phyloP scores from a whole-genome alignment of 1,284 basidiomycete genomes.

The Marasmius sp. region DNA sequence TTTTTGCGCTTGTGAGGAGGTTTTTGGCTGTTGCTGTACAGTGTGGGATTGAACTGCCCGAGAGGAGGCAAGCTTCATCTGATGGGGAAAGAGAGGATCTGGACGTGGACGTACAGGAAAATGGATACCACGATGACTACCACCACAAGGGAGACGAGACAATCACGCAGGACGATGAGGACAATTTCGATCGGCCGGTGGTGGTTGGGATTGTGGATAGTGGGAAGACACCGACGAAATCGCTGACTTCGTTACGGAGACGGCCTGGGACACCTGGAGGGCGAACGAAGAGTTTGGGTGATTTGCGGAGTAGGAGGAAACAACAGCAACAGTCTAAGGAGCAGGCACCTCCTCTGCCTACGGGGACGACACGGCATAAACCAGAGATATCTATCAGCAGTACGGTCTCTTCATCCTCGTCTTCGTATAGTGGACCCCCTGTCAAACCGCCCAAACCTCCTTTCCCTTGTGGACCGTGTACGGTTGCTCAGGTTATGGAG shows the following conservation, averaged over 20 bases:
- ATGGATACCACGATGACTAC: no score
- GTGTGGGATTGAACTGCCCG: constrained; percentile 77
- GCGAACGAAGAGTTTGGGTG: constrained; percentile 47
- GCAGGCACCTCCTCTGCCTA: constrained; percentile 30
- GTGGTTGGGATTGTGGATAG: constrained; percentile 4
- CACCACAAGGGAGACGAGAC: background rate
- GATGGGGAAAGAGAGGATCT: constrained; percentile 18
- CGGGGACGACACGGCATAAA: constrained; percentile 38
- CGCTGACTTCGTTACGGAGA: constrained; percentile 7
- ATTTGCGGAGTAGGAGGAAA: constrained; percentile 40
- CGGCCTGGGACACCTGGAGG: constrained; percentile 12
- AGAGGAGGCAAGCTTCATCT: constrained; percentile 41
- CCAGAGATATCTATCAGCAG: constrained; percentile 59
- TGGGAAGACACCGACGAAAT: constrained; percentile 33
- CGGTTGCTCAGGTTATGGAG: constrained; percentile 65
- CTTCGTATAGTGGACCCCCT: constrained; percentile 55
- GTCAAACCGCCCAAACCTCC: constrained; percentile 44
- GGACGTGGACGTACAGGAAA: background rate
- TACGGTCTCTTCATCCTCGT: constrained; percentile 50
- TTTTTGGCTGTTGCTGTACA: constrained; percentile 76
- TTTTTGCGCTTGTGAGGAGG: constrained; percentile 70
- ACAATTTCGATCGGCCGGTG: no score
- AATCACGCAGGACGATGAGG: background rate
- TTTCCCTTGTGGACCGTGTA: constrained; percentile 71
- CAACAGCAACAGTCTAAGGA: constrained; percentile 18